Conservation (phyloP, 169 alveolate genomes). For the Amoebophrya sp. region DNA sequence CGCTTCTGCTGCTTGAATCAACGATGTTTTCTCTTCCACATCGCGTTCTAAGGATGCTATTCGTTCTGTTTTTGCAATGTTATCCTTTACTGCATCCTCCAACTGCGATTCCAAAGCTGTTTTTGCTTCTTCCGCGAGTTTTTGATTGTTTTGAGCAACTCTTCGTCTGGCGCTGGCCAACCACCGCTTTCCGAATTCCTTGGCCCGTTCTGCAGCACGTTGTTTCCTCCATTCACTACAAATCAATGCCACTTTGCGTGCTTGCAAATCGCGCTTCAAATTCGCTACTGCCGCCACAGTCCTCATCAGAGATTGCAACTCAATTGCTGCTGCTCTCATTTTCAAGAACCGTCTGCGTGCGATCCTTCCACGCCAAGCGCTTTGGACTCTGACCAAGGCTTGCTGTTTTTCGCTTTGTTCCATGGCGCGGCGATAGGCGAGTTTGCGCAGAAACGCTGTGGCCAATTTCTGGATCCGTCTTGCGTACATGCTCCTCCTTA, state of each 20-base stretch:
- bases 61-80: too few species aligned
- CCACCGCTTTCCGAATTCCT: not conserved
- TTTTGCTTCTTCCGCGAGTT: too few species aligned
- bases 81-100: too few species aligned
- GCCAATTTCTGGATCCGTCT: not conserved
- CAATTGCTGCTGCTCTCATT: not conserved
- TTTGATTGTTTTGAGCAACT: too few species aligned
- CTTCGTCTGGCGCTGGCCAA: not conserved
- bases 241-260: not conserved
- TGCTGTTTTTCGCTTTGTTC: not conserved
- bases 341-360: not conserved
- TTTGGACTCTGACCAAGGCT: not conserved
- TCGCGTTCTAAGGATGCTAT: too few species aligned
- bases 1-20: too few species aligned
- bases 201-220: not conserved
- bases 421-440: not conserved
- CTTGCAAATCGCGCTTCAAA: not conserved
- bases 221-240: not conserved
- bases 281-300: not conserved
- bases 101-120: too few species aligned
- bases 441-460: not conserved
- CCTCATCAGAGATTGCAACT: not conserved
- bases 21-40: too few species aligned
- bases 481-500: not conserved
- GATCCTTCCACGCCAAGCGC: not conserved